Evolutionary conservation across 192 early-diverging fungal genomes (phyloP).

Genomic region (Umbelopsis sp.): DNA sequence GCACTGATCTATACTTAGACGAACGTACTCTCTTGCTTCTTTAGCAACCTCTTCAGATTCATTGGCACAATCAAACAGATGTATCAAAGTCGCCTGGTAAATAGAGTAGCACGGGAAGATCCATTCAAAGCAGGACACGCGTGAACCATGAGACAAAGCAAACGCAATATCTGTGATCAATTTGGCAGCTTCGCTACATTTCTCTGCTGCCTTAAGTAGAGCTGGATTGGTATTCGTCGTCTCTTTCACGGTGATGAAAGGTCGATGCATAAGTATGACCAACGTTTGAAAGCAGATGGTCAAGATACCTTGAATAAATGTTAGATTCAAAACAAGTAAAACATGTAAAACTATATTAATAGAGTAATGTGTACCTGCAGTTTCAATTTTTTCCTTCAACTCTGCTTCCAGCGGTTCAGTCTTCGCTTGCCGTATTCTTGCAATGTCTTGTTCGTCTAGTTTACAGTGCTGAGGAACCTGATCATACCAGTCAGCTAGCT

Average conservation of each 20-base stretch:
- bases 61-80: slow-evolving; percentile 36
- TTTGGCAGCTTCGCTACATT: slow-evolving; percentile 28
- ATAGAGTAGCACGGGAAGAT: slow-evolving; percentile 29
- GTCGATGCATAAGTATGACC: slow-evolving; percentile 35
- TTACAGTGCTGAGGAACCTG: slow-evolving; percentile 21
- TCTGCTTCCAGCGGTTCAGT: neutral
- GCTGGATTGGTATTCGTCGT: neutral
- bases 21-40: slow-evolving; percentile 25
- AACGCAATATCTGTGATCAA: slow-evolving; percentile 27
- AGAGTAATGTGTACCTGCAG: neutral
- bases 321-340: neutral
- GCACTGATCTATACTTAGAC: slow-evolving; percentile 31
- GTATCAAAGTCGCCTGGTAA: slow-evolving; percentile 33
- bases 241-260: slow-evolving; percentile 33
- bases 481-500: slow-evolving; percentile 36
- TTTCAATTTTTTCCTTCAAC: slow-evolving; percentile 14
- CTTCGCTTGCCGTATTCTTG: no score
- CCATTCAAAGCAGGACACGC: neutral
- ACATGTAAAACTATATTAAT: no score
- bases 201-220: neutral
- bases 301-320: slow-evolving; percentile 15
- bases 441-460: neutral
- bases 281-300: slow-evolving; percentile 39
- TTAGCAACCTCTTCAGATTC: slow-evolving; percentile 15
- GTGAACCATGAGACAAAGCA: neutral